These are phyloP conservation scores for Musa balbisiana DNA, from an alignment of 202 grass and related monocot species.

Conservation along the genomic window DNA sequence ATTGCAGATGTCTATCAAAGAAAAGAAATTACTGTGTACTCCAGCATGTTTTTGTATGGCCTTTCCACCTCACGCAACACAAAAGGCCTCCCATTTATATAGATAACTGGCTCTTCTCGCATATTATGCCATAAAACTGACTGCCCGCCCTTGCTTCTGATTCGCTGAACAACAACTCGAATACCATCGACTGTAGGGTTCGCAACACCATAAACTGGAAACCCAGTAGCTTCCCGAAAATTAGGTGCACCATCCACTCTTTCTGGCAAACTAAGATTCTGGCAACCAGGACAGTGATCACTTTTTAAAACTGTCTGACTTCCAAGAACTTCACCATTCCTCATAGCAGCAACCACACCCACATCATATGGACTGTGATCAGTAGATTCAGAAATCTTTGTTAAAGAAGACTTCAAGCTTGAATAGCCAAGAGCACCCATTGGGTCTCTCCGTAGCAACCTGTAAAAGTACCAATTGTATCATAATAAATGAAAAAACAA, in stretches of 20 bases:
- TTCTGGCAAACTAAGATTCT: slow-evolving; percentile 75
- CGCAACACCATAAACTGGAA: slow-evolving; percentile 97
- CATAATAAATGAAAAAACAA: neutral
- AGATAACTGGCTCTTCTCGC: slow-evolving; percentile 99
- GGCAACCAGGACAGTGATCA: slow-evolving; percentile 93
- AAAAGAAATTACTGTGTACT: slow-evolving; percentile 66
- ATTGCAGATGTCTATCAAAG: neutral
- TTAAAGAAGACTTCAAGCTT: slow-evolving; percentile 56
- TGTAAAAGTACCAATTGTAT: slow-evolving; percentile 33
- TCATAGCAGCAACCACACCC: slow-evolving; percentile 73
- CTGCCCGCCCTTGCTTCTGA: slow-evolving; percentile 71
- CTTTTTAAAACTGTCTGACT: slow-evolving; percentile 95
- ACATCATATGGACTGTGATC: slow-evolving; percentile 65
- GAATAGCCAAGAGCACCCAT: slow-evolving; percentile 99
- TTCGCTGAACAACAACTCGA: slow-evolving; percentile 63
- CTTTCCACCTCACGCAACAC: slow-evolving; percentile 98
- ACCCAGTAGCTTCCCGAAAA: slow-evolving; percentile 82
- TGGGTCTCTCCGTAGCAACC: slow-evolving; percentile 85
- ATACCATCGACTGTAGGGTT: slow-evolving; percentile 94
- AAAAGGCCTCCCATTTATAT: slow-evolving; percentile 96
- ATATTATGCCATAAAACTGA: slow-evolving; percentile 97
- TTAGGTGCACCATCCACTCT: slow-evolving; percentile 97
- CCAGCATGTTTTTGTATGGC: slow-evolving; percentile 98
- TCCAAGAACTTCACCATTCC: slow-evolving; percentile 98
- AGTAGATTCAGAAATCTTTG: slow-evolving; percentile 52